phyloP scores from a whole-genome alignment of 495 filamentous ascomycete species.

The Recurvomyces mirabilis region DNA sequence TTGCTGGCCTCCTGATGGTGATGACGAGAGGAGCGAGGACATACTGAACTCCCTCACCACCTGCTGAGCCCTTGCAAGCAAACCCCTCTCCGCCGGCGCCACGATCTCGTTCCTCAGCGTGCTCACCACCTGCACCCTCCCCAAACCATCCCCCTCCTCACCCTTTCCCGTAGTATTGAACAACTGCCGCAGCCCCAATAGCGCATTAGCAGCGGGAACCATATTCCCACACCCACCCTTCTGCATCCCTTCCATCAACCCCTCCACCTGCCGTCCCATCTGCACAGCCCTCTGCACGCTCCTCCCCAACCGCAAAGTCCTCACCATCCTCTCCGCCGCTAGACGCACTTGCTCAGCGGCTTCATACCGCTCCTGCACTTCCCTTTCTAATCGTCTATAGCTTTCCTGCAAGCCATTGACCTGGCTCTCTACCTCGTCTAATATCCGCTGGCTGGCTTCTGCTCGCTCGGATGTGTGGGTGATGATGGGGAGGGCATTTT shows the following conservation, averaged over 20 bases:
- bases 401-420: slow-evolving; percentile 67
- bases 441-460: slow-evolving; percentile 53
- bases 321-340: slow-evolving; percentile 62
- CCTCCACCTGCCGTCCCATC: slow-evolving; percentile 76
- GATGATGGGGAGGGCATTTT: slow-evolving; percentile 73
- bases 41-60: slow-evolving; percentile 75
- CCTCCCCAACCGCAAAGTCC: slow-evolving; percentile 65
- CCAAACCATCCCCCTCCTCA: slow-evolving; percentile 66
- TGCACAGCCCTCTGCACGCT: slow-evolving; percentile 64
- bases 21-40: slow-evolving; percentile 40
- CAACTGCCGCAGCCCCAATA: slow-evolving; percentile 60
- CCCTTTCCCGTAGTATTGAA: slow-evolving; percentile 50
- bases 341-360: slow-evolving; percentile 66
- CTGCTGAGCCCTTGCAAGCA: slow-evolving; percentile 63
- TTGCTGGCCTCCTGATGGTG: slow-evolving; percentile 29
- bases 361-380: slow-evolving; percentile 71
- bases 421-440: slow-evolving; percentile 62
- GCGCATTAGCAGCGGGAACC: slow-evolving; percentile 64
- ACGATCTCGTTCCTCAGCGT: slow-evolving; percentile 57
- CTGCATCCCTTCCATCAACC: slow-evolving; percentile 56
- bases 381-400: slow-evolving; percentile 69
- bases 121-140: slow-evolving; percentile 55
- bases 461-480: slow-evolving; percentile 62
- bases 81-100: slow-evolving; percentile 54
- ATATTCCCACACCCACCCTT: slow-evolving; percentile 53